Evolutionary conservation across 345 rosid genomes (phyloP).

Genomic region (Hirschfeldia incana): DNA sequence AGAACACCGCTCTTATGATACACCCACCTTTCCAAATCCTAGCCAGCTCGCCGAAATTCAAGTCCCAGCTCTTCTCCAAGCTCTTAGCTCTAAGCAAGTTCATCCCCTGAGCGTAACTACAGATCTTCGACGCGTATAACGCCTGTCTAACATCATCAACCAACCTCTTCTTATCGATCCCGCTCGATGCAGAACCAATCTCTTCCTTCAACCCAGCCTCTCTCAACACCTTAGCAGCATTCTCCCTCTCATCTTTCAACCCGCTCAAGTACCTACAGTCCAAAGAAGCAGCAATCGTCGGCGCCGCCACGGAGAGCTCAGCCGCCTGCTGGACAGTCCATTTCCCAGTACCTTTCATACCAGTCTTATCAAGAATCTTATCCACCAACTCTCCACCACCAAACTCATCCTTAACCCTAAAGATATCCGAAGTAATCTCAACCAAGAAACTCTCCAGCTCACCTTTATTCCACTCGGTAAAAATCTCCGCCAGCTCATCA

Average conservation of each 20-base stretch:
- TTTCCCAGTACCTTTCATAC: conserved; percentile 98
- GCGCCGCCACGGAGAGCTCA: conserved; percentile 96
- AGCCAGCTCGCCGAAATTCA: conserved; percentile 87
- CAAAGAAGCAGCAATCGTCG: conserved; percentile 91
- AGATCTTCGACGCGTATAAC: conserved; percentile 84
- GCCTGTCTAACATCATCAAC: conserved; percentile 98
- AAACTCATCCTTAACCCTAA: conserved; percentile 73
- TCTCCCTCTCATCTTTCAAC: conserved; percentile 85
- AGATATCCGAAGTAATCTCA: conserved; percentile 87
- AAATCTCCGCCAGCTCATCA: conserved; percentile 68
- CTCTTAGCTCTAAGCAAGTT: conserved; percentile 93
- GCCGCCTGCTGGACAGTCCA: conserved; percentile 99
- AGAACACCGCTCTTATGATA: conserved; percentile 88
- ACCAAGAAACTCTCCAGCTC: conserved; percentile 90
- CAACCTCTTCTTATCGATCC: conserved; percentile 76
- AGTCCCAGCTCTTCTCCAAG: conserved; percentile 68
- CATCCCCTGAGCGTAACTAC: conserved; percentile 98
- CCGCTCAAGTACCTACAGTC: conserved; percentile 92
- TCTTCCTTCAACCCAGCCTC: conserved; percentile 89
- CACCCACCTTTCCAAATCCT: conserved; percentile 99
- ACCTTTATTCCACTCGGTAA: conserved; percentile 76
- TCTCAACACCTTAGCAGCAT: conserved; percentile 55
- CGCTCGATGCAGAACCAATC: conserved; percentile 43
- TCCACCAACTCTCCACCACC: conserved; percentile 78
- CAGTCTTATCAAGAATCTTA: conserved; percentile 94